A percentile compares a stretch with the other conserved stretches of the same genome.
Conservation (phyloP, 202 grass and related monocot genomes). For the Carex sylvatica region DNA sequence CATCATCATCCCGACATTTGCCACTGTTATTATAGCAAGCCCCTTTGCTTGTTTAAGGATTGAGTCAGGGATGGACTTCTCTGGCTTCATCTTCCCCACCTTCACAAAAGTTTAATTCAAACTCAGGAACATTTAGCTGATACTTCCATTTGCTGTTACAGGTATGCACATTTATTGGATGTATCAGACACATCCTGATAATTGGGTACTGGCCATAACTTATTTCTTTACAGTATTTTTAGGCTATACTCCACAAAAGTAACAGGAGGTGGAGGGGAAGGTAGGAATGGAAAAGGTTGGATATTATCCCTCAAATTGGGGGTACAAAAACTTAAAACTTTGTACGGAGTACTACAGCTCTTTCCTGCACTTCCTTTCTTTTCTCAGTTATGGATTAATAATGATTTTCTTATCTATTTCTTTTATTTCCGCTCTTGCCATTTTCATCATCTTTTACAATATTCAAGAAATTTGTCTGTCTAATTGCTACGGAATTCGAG, state of each 20-base stretch:
- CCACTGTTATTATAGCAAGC: slow-evolving; percentile 79
- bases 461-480: not conserved
- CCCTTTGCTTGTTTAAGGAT: slow-evolving; percentile 91
- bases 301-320: not conserved
- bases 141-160: not conserved
- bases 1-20: slow-evolving; percentile 69
- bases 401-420: not conserved
- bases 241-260: not conserved
- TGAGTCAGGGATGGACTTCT: slow-evolving; percentile 75
- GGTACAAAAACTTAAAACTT: not conserved
- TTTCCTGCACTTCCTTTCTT: not conserved
- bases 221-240: not conserved
- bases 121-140: not conserved
- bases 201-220: not conserved
- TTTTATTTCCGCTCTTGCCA: not conserved
- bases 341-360: not conserved
- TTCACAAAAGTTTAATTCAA: slow-evolving; percentile 26
- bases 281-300: not conserved
- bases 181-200: not conserved
- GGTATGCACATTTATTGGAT: not conserved
- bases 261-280: not conserved
- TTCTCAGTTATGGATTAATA: not conserved
- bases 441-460: not conserved
- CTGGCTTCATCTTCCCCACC: slow-evolving; percentile 65
- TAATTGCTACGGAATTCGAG: not conserved